These are phyloP conservation scores for Sporothrix pallida DNA, from an alignment of 2,329 filamentous ascomycete genomes.

Conservation along the genomic window DNA sequence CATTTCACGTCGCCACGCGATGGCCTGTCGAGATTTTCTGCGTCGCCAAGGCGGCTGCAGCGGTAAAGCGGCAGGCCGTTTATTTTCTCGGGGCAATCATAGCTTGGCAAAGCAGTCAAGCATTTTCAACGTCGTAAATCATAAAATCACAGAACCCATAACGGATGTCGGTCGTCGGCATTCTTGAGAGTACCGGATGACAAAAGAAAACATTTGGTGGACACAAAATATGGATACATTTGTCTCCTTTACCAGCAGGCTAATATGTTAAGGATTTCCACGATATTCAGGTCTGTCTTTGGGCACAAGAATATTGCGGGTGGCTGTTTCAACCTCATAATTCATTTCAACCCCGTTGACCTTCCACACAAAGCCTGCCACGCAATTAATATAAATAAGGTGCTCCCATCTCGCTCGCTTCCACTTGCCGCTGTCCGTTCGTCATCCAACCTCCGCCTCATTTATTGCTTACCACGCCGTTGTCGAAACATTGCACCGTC, in stretches of 20 bases:
- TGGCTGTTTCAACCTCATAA: background rate
- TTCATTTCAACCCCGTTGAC: background rate
- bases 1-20: background rate
- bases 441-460: background rate
- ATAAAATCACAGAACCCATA: too few species aligned
- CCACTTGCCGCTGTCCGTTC: background rate
- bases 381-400: conserved; percentile 13
- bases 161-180: too few species aligned
- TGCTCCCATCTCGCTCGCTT: background rate
- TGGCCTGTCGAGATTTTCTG: too few species aligned
- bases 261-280: conserved; percentile 7
- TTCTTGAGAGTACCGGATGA: background rate
- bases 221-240: background rate
- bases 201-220: background rate
- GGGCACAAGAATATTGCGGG: background rate
- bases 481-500: background rate
- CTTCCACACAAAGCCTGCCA: background rate
- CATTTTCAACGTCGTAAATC: too few species aligned
- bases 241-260: background rate
- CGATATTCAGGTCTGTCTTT: background rate
- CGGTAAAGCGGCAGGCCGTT: conserved; percentile 5
- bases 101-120: background rate
- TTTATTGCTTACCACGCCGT: background rate
- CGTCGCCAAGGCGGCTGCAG: conserved; percentile 6
- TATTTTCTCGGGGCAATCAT: conserved; percentile 23